These are phyloP conservation scores for Colletotrichum endophyticum DNA, from an alignment of 2,329 filamentous ascomycete species.

Conservation along the genomic window DNA sequence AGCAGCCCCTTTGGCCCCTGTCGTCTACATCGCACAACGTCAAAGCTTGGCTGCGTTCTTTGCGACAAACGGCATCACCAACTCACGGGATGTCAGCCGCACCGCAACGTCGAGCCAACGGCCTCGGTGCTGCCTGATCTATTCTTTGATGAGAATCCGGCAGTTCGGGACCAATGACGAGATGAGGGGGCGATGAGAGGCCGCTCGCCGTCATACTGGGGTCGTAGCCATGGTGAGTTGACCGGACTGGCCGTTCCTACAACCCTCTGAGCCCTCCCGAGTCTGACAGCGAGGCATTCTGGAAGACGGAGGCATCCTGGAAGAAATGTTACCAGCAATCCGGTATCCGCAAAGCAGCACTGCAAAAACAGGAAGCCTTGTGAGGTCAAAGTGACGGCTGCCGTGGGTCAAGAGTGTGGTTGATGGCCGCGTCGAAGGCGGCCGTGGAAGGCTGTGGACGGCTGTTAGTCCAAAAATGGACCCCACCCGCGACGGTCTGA, in stretches of 20 bases:
- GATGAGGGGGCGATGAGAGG: neutral
- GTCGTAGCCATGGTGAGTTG: neutral
- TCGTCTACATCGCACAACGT: neutral
- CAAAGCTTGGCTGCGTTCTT: neutral
- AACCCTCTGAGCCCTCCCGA: neutral
- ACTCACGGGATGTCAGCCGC: neutral
- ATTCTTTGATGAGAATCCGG: neutral
- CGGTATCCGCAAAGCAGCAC: neutral
- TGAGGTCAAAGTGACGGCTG: conserved; percentile 1
- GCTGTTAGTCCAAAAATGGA: neutral
- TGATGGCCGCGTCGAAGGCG: neutral
- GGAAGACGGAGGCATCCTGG: neutral
- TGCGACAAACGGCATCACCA: neutral
- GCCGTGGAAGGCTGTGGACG: conserved; percentile 10
- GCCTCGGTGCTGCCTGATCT: neutral
- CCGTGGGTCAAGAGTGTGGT: neutral
- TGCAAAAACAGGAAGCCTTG: conserved; percentile 11
- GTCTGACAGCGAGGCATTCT: neutral
- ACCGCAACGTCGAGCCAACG: neutral
- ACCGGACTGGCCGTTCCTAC: neutral
- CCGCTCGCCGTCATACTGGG: neutral
- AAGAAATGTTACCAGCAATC: neutral
- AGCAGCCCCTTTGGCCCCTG: neutral
- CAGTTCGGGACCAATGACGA: neutral
- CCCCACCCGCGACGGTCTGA: neutral